Conservation (phyloP, 345 rosid genomes). For the Brassica juncea region DNA sequence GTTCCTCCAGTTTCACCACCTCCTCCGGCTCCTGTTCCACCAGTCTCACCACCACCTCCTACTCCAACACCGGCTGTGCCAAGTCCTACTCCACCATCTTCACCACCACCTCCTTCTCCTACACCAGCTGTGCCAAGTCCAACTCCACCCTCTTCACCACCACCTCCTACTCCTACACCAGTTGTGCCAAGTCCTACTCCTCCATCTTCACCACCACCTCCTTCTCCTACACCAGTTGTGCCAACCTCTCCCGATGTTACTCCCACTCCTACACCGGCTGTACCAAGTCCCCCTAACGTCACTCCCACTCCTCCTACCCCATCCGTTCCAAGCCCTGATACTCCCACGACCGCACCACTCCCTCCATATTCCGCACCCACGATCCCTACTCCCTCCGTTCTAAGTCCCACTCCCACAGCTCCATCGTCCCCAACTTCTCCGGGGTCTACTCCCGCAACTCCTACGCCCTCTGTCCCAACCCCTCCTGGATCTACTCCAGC, state of each 20-base stretch:
- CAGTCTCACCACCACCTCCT: background rate
- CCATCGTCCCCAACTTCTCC: constrained; percentile 12
- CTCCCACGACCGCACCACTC: background rate
- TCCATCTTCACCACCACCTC: background rate
- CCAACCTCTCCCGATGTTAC: constrained; percentile 7
- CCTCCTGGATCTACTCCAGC: constrained; percentile 1
- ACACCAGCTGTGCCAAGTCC: constrained; percentile 1
- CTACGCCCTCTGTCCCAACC: constrained; percentile 23
- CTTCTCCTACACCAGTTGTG: constrained; percentile 6
- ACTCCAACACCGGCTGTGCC: constrained; percentile 26
- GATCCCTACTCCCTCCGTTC: background rate
- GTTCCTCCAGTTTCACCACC: background rate
- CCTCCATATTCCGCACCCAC: constrained; percentile 4
- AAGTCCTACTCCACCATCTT: constrained; percentile 15
- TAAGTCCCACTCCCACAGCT: background rate
- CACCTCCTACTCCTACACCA: constrained; percentile 6
- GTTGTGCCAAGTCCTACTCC: constrained; percentile 20
- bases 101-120: constrained; percentile 20
- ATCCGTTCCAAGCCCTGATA: background rate
- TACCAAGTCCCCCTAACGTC: constrained; percentile 1
- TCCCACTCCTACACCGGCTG: constrained; percentile 21
- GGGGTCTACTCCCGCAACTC: background rate
- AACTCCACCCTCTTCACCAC: background rate
- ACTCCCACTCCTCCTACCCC: constrained; percentile 30
- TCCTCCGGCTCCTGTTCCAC: background rate